These are phyloP conservation scores for Vanrija sp. DNA, from an alignment of 1,284 basidiomycete species.

Conservation along the genomic window DNA sequence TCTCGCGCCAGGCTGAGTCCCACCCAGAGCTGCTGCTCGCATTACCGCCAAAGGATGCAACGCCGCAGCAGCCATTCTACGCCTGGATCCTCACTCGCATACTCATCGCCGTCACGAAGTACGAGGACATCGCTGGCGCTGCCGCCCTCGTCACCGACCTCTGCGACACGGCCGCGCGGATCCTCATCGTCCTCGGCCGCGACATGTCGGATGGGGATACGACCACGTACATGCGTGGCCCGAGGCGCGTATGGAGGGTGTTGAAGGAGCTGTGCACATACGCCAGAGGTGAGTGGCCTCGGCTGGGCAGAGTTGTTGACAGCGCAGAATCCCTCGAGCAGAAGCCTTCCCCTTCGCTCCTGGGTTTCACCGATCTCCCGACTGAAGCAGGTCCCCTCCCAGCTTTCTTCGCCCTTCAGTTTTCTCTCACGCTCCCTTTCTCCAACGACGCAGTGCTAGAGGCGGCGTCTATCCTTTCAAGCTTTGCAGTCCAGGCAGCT, in stretches of 20 bases:
- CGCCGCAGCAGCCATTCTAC: constrained; percentile 28
- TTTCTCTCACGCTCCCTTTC: constrained; percentile 15
- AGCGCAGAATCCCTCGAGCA: constrained; percentile 4
- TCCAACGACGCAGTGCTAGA: constrained; percentile 5
- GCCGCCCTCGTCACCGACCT: constrained; percentile 11
- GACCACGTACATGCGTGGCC: constrained; percentile 22
- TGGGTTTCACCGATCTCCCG: constrained; percentile 16
- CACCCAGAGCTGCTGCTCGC: constrained; percentile 26
- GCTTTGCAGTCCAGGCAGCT: neutral
- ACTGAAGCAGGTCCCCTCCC: neutral
- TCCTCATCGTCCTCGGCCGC: constrained; percentile 20
- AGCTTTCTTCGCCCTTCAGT: constrained; percentile 19
- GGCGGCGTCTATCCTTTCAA: constrained; percentile 17
- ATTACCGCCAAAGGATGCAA: neutral
- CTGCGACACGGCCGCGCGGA: constrained; percentile 13
- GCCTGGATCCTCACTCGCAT: constrained; percentile 41
- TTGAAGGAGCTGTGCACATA: constrained; percentile 21
- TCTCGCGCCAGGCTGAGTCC: constrained; percentile 21
- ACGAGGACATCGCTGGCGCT: constrained; percentile 7
- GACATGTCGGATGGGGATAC: constrained; percentile 20
- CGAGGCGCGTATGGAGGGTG: constrained; percentile 15
- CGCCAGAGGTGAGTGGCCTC: constrained; percentile 24
- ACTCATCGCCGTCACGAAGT: constrained; percentile 26
- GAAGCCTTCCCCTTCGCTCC: constrained; percentile 4
- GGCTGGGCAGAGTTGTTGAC: neutral